These are phyloP conservation scores for Aspergillus awamori DNA, from an alignment of 2,329 filamentous ascomycete genomes.

Conservation along the genomic window DNA sequence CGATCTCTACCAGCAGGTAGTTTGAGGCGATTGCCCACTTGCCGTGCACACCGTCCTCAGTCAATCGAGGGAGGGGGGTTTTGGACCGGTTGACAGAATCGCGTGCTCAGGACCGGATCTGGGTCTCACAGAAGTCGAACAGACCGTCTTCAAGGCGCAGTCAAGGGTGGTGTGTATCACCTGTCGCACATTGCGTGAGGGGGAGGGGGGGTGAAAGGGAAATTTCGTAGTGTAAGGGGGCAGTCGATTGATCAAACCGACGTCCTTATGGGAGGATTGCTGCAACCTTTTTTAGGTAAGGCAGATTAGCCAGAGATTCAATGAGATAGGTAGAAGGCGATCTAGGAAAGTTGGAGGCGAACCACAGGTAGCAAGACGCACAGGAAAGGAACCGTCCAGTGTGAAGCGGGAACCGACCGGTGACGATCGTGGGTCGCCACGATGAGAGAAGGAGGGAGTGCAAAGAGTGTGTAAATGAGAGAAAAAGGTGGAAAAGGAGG, in stretches of 20 bases:
- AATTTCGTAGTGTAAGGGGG: conserved; percentile 14
- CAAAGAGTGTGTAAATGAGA: too few relatives aligned
- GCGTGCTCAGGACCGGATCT: conserved; percentile 1
- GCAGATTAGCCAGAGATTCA: background rate
- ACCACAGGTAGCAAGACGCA: background rate
- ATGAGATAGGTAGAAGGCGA: background rate
- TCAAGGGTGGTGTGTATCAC: conserved; percentile 21
- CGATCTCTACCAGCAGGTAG: background rate
- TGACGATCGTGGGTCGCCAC: conserved; percentile 1
- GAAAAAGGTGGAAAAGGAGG: background rate
- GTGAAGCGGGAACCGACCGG: background rate
- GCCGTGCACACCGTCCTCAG: background rate
- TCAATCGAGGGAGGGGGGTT: background rate
- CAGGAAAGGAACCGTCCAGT: background rate
- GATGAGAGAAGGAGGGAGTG: background rate
- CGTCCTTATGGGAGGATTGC: background rate
- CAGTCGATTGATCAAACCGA: background rate
- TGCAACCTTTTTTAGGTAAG: background rate
- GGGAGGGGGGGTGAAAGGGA: background rate
- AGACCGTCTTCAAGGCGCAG: conserved; percentile 2
- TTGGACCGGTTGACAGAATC: background rate
- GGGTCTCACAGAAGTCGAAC: background rate
- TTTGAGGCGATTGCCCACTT: background rate
- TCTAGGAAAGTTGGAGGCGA: background rate
- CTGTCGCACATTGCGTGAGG: conserved; percentile 21